A percentile compares a stretch with the other conserved stretches of the same genome.
Evolutionary conservation across 805 yeast genomes (phyloP).

Genomic region (Hanseniaspora vineae): DNA sequence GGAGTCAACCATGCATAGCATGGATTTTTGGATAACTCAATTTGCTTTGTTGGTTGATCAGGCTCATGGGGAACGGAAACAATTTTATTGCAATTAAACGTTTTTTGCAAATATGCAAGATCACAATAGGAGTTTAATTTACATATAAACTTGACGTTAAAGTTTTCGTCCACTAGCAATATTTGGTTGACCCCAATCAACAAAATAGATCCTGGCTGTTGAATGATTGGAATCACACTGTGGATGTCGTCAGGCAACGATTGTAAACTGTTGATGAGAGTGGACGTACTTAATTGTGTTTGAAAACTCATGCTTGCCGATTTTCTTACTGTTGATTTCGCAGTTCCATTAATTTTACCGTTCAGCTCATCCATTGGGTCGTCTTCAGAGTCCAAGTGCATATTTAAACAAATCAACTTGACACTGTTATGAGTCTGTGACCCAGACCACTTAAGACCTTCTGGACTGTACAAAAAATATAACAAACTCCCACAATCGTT

Average conservation of each 20-base stretch:
- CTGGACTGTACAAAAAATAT: conserved; percentile 47
- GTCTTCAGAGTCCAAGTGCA: conserved; percentile 1
- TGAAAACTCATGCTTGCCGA: not conserved
- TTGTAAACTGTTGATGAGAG: conserved; percentile 52
- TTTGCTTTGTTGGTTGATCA: conserved; percentile 27
- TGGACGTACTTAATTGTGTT: conserved; percentile 26
- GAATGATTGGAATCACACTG: conserved; percentile 45
- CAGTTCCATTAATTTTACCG: not conserved
- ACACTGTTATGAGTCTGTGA: conserved; percentile 50
- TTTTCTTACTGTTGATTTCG: not conserved
- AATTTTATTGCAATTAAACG: conserved; percentile 21
- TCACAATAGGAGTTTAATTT: conserved; percentile 44
- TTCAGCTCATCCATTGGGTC: not conserved
- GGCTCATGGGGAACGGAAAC: conserved; percentile 15
- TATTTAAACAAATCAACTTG: conserved; percentile 40
- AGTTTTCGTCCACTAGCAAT: conserved; percentile 68
- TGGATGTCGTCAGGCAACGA: conserved; percentile 67
- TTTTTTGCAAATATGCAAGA: not conserved
- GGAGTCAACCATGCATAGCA: conserved; percentile 39
- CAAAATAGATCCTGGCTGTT: conserved; percentile 39
- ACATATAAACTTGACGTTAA: conserved; percentile 42
- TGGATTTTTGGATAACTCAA: conserved; percentile 40
- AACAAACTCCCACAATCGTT: conserved; percentile 29
- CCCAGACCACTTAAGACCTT: conserved; percentile 63
- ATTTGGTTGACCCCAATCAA: conserved; percentile 64